phyloP scores from a whole-genome alignment of 495 filamentous ascomycete genomes.

The Penicillium pulvis region DNA sequence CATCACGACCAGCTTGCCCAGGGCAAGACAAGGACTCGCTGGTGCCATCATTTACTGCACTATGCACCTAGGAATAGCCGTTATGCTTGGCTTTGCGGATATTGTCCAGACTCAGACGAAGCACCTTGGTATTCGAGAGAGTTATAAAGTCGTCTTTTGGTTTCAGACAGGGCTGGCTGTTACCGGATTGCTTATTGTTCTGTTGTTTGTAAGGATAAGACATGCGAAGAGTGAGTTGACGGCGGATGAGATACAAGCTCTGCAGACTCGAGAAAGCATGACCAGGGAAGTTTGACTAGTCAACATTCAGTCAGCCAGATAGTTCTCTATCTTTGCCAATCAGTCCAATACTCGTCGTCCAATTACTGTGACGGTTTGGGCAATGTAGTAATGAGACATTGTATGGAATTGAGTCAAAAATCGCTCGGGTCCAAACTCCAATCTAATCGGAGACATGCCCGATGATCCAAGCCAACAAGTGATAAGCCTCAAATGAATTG shows the following conservation, averaged over 20 bases:
- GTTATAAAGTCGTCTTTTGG: conserved; percentile 70
- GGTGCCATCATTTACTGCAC: conserved; percentile 68
- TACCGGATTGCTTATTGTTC: conserved; percentile 56
- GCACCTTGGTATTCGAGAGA: conserved; percentile 43
- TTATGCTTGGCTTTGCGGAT: conserved; percentile 78
- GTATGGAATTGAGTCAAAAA: background rate
- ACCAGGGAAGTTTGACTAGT: too few species aligned
- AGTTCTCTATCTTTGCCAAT: background rate
- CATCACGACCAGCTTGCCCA: conserved; percentile 73
- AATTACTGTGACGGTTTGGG: background rate
- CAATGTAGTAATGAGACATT: background rate
- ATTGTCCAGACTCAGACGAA: conserved; percentile 59
- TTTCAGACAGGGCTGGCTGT: conserved; percentile 61
- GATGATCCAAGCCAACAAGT: background rate
- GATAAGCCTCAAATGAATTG: background rate
- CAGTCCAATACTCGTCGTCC: background rate
- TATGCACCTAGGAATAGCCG: conserved; percentile 79
- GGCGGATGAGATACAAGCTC: conserved; percentile 52
- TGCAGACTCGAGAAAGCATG: too few species aligned
- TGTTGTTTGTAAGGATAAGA: conserved; percentile 63
- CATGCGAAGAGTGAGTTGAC: conserved; percentile 72
- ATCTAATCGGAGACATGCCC: background rate
- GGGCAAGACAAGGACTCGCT: conserved; percentile 71
- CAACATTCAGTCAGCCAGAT: too few species aligned
- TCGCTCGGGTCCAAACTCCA: background rate